Conservation (phyloP, 441 rosid species). For the Adansonia rubrostipa region DNA sequence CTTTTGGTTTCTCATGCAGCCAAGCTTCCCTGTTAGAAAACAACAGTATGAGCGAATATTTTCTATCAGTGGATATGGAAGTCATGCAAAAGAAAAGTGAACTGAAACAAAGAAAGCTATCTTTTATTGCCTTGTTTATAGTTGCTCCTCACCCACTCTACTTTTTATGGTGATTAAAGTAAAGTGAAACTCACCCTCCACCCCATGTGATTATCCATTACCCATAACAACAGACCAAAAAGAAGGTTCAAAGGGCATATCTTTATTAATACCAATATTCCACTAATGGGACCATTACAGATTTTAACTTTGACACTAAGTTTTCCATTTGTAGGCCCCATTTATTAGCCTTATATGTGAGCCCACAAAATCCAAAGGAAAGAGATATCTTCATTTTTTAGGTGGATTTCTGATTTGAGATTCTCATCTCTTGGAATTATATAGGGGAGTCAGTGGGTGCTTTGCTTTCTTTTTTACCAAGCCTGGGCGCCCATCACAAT, state of each 20-base stretch:
- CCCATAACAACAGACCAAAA: conserved; percentile 34
- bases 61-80: conserved; percentile 46
- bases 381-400: conserved; percentile 51
- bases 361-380: conserved; percentile 76
- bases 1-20: conserved; percentile 77
- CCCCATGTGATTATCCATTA: conserved; percentile 59
- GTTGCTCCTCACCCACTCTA: conserved; percentile 28
- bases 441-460: no score
- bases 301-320: conserved; percentile 60
- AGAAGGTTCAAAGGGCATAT: conserved; percentile 42
- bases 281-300: conserved; percentile 46
- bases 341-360: conserved; percentile 33
- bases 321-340: conserved; percentile 50
- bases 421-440: no score
- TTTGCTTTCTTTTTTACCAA: no score
- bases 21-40: conserved; percentile 84
- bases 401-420: no score
- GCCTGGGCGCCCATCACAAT: no score
- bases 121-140: conserved; percentile 47
- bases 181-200: conserved; percentile 32
- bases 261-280: conserved; percentile 46
- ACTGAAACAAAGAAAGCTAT: conserved; percentile 41
- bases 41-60: conserved; percentile 50
- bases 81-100: conserved; percentile 51
- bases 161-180: conserved; percentile 34